Base-by-base conservation (phyloP, 176 grass and related monocot species). In the Cenchrus purpureus region DNA sequence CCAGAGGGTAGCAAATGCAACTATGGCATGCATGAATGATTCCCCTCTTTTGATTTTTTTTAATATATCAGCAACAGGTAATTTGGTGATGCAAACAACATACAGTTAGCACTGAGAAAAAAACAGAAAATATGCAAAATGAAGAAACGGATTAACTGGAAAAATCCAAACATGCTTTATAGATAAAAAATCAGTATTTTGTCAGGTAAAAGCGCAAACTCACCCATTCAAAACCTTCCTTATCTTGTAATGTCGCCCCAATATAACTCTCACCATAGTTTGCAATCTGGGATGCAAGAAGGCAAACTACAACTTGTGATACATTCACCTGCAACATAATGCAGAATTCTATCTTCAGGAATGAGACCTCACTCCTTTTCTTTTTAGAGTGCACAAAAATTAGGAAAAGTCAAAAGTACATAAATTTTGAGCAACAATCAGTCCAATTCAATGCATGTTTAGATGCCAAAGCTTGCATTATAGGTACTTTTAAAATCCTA, bases 281-380 rank as follows among this genome's bases (percentile, higher is more conserved):
- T 60, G 97, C 97, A 91, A 99, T 89, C 87, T 96, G 97, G 31
- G 97, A 99, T 82, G 97, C 94, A 71, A 96, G 55, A 83, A 96
- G 86, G 82, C 97, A 99, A 84, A 96, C 12, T 5, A 3, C 81
- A 71, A 49, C 76, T 74, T 96, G 97, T 53, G 65, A 56, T 76
- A 91, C 22, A 94, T 91, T 46, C 25, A 99, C 86, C 94, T 98
- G 88, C 1, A 45, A 63, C 13, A 83, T 15, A 68, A 64, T 65
- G 2, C 5, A 70, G 12, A 15, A 53, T 65, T 37, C 32, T 73
- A 79, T 60, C 15, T 71, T 78, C 55, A 71, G 71, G 40, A 67
- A 73, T 20, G 50, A 73, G 44, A 43, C 8, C 17, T 6, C 8
- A 28, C 49, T 11, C 50, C 15, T 54, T 68, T 55, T 74, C 14